Evolutionary conservation across 164 flowering plant species (phyloP).

Genomic region (Macadamia tetraphylla): DNA sequence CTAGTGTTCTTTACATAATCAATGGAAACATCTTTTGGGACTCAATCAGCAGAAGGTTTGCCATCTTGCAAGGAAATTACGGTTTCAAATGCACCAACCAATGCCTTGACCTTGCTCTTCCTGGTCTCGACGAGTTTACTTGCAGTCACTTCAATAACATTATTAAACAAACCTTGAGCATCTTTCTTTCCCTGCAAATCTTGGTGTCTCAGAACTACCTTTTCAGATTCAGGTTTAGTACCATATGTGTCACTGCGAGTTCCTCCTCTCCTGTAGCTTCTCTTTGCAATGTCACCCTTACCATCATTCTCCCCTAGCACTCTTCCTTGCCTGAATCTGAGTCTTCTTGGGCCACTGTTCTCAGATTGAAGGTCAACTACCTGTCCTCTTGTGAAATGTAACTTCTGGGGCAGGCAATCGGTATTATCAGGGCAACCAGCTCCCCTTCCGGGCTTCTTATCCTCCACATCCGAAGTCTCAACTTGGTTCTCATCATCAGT

Average conservation of each 20-base stretch:
- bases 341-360: constrained; percentile 33
- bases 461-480: constrained; percentile 11
- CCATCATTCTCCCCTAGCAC: constrained; percentile 23
- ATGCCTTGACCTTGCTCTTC: constrained; percentile 90
- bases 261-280: constrained; percentile 27
- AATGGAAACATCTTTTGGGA: neutral
- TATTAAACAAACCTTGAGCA: constrained; percentile 50
- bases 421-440: neutral
- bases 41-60: constrained; percentile 40
- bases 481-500: neutral
- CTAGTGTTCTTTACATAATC: constrained; percentile 3
- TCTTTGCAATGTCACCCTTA: constrained; percentile 21
- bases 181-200: constrained; percentile 58
- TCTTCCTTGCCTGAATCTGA: constrained; percentile 43
- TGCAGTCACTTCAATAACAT: constrained; percentile 88
- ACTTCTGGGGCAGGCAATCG: neutral
- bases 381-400: constrained; percentile 34
- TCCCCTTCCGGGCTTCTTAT: constrained; percentile 10
- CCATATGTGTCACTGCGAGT: constrained; percentile 8
- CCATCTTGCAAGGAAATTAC: constrained; percentile 77
- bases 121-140: constrained; percentile 76
- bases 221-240: constrained; percentile 22
- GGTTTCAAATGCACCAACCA: constrained; percentile 92
- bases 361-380: constrained; percentile 29
- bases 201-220: constrained; percentile 62